These are phyloP conservation scores for Cyclocybe aegerita DNA, from an alignment of 768 basidiomycete genomes.

Conservation along the genomic window DNA sequence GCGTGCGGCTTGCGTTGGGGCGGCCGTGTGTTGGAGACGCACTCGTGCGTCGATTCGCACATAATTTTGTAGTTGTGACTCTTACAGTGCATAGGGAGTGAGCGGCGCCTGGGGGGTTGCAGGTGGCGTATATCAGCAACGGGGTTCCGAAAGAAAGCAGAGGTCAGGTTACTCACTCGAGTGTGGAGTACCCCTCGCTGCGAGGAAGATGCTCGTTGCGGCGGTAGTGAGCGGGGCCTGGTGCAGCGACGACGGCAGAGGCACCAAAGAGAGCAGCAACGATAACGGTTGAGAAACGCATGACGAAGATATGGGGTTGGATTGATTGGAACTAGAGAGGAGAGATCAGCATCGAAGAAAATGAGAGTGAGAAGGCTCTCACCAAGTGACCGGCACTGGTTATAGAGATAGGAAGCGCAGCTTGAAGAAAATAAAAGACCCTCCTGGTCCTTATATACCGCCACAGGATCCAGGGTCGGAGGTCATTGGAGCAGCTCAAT, in stretches of 20 bases:
- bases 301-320: not conserved
- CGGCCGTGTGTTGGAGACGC: not conserved
- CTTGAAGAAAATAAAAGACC: not conserved
- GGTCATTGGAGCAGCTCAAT: too few relatives aligned
- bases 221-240: not conserved
- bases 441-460: too few relatives aligned
- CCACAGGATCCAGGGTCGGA: too few relatives aligned
- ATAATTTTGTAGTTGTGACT: not conserved
- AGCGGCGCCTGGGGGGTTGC: not conserved
- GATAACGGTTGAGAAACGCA: constrained; percentile 1
- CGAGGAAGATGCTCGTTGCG: not conserved
- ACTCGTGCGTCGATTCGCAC: not conserved
- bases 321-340: too few relatives aligned
- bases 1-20: not conserved
- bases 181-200: not conserved
- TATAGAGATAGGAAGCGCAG: not conserved
- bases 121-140: too few relatives aligned
- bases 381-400: constrained; percentile 1
- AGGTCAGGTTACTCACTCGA: not conserved
- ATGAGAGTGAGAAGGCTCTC: not conserved
- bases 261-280: not conserved
- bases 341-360: not conserved
- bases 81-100: not conserved
- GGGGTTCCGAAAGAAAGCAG: too few relatives aligned
- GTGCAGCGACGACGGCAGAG: not conserved